Evolutionary conservation across 805 yeast genomes (phyloP).

Genomic region (Metschnikowia noctiluminum): DNA sequence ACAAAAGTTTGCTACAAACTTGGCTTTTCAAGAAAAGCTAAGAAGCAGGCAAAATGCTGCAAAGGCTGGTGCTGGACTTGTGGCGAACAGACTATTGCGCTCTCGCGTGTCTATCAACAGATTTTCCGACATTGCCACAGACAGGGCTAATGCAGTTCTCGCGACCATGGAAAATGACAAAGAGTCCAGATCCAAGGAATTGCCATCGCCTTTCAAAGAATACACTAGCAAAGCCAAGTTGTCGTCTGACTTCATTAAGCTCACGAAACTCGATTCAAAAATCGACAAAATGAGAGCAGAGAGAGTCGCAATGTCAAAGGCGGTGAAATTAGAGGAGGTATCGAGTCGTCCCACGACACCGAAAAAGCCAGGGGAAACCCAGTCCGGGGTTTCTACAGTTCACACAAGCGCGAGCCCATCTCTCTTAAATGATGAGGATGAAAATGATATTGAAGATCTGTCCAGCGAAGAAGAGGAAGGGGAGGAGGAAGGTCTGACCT

Average conservation of each 20-base stretch:
- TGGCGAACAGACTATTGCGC: conserved; percentile 11
- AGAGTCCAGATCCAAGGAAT: conserved; percentile 8
- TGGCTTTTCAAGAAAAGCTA: conserved; percentile 13
- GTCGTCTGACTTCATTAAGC: conserved; percentile 19
- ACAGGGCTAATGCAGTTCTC: background rate
- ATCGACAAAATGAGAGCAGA: conserved; percentile 9
- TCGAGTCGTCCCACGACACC: background rate
- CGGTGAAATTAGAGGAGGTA: conserved; percentile 9
- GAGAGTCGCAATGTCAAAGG: background rate
- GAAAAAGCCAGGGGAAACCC: background rate
- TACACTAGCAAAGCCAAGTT: conserved; percentile 18
- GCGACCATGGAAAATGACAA: conserved; percentile 10
- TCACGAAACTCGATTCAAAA: conserved; percentile 22
- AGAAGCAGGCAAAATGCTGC: conserved; percentile 14
- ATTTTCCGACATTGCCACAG: conserved; percentile 12
- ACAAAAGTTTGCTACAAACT: background rate
- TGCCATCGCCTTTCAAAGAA: conserved; percentile 16
- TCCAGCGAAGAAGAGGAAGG: background rate
- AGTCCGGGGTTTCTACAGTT: background rate
- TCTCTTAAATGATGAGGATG: background rate
- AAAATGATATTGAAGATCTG: background rate
- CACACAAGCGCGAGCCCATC: background rate
- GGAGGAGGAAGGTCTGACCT: background rate
- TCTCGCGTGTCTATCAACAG: conserved; percentile 13
- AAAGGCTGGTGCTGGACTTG: background rate